Conservation (phyloP, 2,329 filamentous ascomycete genomes). For the Penicillium sp. region DNA sequence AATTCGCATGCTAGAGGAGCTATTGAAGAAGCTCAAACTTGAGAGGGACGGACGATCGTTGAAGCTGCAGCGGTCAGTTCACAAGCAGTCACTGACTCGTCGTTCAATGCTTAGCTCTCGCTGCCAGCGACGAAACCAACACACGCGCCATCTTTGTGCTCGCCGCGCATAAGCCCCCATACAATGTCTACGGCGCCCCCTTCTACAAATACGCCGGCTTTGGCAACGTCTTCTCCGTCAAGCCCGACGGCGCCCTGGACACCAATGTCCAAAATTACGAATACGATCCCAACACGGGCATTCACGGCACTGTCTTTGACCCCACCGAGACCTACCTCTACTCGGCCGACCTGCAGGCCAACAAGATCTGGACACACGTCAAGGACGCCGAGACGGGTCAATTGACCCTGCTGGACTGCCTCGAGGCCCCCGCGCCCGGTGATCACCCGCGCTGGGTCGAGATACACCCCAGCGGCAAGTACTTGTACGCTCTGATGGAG, state of each 20-base stretch:
- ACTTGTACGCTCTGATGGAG: conserved; percentile 87
- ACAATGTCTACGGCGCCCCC: conserved; percentile 84
- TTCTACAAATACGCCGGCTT: conserved; percentile 85
- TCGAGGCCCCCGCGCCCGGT: conserved; percentile 67
- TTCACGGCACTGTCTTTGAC: conserved; percentile 54
- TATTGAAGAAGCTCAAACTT: background rate
- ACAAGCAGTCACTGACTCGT: background rate
- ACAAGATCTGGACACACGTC: conserved; percentile 75
- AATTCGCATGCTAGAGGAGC: background rate
- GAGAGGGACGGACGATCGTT: background rate
- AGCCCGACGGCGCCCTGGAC: conserved; percentile 43
- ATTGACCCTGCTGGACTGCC: conserved; percentile 69
- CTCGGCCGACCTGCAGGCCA: conserved; percentile 51
- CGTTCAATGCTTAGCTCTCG: conserved; percentile 56
- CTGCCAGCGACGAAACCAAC: conserved; percentile 70
- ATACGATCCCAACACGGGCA: conserved; percentile 47
- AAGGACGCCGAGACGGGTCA: conserved; percentile 64
- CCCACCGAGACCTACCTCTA: conserved; percentile 49
- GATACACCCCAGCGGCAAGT: conserved; percentile 74
- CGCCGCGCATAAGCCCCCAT: conserved; percentile 73
- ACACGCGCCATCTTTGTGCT: conserved; percentile 89
- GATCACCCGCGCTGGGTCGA: conserved; percentile 90
- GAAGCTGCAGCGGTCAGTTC: background rate
- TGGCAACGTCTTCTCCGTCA: conserved; percentile 66
- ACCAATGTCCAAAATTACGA: conserved; percentile 49